Conservation (phyloP, 345 rosid species). For the Erodium maritimum region DNA sequence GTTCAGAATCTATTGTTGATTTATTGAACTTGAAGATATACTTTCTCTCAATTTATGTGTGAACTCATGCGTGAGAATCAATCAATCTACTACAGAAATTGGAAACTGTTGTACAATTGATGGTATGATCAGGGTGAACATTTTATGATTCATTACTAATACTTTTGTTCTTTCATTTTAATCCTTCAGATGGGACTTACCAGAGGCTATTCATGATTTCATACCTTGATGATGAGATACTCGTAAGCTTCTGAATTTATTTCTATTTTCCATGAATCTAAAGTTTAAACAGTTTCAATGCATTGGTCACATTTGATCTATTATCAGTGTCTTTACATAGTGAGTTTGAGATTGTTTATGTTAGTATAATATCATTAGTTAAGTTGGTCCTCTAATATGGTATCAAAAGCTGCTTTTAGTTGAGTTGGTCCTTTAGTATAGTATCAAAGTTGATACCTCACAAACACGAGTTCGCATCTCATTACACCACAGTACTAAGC, state of each 20-base stretch:
- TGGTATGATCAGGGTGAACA: background rate
- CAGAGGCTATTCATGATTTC: conserved; percentile 92
- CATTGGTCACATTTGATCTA: no score
- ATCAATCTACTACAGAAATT: background rate
- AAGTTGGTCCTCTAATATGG: no score
- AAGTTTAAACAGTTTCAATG: no score
- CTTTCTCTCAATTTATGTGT: background rate
- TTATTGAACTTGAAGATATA: background rate
- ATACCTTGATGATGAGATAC: conserved; percentile 88
- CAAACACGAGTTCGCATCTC: no score
- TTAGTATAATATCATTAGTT: no score
- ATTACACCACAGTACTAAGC: no score
- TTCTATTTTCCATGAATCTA: no score
- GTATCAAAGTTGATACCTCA: no score
- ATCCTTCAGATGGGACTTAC: conserved; percentile 59
- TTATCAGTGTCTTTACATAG: no score
- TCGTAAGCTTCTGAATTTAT: conserved; percentile 32
- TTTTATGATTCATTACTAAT: background rate
- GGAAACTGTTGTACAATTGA: background rate
- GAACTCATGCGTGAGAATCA: background rate
- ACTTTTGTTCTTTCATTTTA: background rate
- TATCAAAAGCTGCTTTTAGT: no score
- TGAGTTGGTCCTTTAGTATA: no score
- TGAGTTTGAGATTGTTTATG: no score
- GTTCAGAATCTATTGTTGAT: background rate